phyloP scores from a whole-genome alignment of 2,329 filamentous ascomycete genomes.

The Diaporthe sp. region DNA sequence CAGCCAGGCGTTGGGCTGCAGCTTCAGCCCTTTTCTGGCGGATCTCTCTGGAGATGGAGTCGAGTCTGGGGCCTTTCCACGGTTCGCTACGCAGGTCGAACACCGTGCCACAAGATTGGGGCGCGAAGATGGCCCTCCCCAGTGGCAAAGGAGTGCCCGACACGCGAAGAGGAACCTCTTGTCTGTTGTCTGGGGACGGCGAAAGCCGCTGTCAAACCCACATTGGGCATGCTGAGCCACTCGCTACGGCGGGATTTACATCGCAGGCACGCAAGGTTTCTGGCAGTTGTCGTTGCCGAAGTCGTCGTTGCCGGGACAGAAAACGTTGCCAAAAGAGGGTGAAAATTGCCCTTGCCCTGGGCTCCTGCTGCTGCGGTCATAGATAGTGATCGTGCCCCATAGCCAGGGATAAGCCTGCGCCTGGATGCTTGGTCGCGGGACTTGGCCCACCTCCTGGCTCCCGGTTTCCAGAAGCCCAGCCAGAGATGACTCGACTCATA shows the following conservation, averaged over 20 bases:
- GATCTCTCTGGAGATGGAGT: background rate
- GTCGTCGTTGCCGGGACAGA: background rate
- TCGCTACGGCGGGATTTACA: background rate
- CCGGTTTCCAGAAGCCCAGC: slow-evolving; percentile 16
- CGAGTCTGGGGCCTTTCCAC: background rate
- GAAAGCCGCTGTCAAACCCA: slow-evolving; percentile 24
- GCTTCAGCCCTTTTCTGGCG: slow-evolving; percentile 26
- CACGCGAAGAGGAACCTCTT: background rate
- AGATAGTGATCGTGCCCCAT: background rate
- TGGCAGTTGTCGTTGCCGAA: background rate
- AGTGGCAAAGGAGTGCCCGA: slow-evolving; percentile 24
- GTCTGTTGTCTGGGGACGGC: background rate
- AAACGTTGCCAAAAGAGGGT: background rate
- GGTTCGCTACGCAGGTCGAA: slow-evolving; percentile 9
- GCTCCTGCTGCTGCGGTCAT: background rate
- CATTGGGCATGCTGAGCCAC: slow-evolving; percentile 5
- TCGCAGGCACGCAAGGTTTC: background rate
- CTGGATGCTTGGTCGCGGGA: slow-evolving; percentile 7
- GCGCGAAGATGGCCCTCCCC: background rate
- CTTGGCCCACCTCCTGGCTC: background rate
- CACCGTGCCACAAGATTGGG: background rate
- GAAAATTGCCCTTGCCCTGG: background rate
- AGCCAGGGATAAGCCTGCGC: slow-evolving; percentile 28
- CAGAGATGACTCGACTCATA: background rate
- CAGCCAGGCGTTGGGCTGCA: slow-evolving; percentile 21